phyloP scores from a whole-genome alignment of 2,329 filamentous ascomycete species.

The Orbilia blumenaviensis region DNA sequence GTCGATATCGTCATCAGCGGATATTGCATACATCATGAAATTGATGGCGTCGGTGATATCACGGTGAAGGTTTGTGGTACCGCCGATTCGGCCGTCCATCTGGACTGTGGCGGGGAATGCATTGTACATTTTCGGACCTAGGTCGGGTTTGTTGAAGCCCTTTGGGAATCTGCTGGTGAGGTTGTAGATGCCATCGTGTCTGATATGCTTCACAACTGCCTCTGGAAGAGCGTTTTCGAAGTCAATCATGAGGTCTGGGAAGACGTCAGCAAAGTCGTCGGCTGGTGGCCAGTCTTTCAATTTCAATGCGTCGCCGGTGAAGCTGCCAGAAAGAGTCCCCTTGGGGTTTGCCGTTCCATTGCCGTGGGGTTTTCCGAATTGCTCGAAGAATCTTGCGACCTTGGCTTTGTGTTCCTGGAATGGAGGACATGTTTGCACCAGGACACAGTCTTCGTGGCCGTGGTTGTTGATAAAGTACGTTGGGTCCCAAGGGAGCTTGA shows the following conservation, averaged over 20 bases:
- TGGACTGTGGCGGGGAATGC: slow-evolving; percentile 56
- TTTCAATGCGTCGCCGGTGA: slow-evolving; percentile 50
- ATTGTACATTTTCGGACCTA: slow-evolving; percentile 59
- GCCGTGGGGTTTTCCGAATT: slow-evolving; percentile 49
- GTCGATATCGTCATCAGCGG: slow-evolving; percentile 23
- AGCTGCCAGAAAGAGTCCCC: background rate
- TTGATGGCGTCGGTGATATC: slow-evolving; percentile 59
- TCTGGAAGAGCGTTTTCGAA: slow-evolving; percentile 58
- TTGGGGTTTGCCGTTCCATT: background rate
- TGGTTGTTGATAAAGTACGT: slow-evolving; percentile 56
- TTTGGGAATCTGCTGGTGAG: slow-evolving; percentile 55
- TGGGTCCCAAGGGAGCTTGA: slow-evolving; percentile 57
- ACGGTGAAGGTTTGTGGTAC: slow-evolving; percentile 58
- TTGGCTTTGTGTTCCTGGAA: slow-evolving; percentile 41
- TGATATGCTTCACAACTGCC: slow-evolving; percentile 54
- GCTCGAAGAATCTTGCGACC: slow-evolving; percentile 56
- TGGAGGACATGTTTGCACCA: slow-evolving; percentile 55
- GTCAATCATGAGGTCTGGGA: slow-evolving; percentile 57
- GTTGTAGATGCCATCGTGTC: slow-evolving; percentile 55
- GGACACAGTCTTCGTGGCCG: slow-evolving; percentile 54
- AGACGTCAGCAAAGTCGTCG: slow-evolving; percentile 56
- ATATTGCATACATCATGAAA: slow-evolving; percentile 57
- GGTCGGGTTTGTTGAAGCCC: slow-evolving; percentile 56
- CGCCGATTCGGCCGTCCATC: slow-evolving; percentile 51
- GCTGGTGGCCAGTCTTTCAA: slow-evolving; percentile 58